These are phyloP conservation scores for Ogataea siamensis DNA, from an alignment of 805 yeast species.

Conservation along the genomic window DNA sequence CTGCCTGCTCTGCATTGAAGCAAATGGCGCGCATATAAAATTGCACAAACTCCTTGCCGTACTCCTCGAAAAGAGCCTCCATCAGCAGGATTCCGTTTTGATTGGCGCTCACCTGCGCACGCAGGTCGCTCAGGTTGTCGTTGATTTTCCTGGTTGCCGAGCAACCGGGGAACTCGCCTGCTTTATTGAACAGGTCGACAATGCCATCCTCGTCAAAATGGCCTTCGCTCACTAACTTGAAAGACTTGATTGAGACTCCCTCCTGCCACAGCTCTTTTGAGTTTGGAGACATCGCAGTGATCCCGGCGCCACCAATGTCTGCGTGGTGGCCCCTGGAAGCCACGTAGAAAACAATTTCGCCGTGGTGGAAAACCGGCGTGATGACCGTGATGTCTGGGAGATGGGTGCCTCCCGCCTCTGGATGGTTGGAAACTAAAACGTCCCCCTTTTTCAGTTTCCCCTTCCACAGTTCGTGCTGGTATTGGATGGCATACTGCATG, in stretches of 20 bases:
- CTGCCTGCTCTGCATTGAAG: slow-evolving; percentile 43
- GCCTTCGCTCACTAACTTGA: slow-evolving; percentile 46
- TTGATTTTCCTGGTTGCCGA: slow-evolving; percentile 51
- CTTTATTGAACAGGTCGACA: slow-evolving; percentile 42
- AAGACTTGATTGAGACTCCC: slow-evolving; percentile 51
- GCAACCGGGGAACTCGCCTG: slow-evolving; percentile 50
- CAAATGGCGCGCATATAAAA: slow-evolving; percentile 46
- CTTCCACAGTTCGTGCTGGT: slow-evolving; percentile 38
- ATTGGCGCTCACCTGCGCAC: slow-evolving; percentile 48
- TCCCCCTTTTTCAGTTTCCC: slow-evolving; percentile 40
- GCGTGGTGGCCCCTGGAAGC: slow-evolving; percentile 62
- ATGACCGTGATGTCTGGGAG: slow-evolving; percentile 52
- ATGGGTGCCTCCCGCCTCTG: slow-evolving; percentile 44
- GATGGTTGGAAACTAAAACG: slow-evolving; percentile 40
- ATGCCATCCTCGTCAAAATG: slow-evolving; percentile 50
- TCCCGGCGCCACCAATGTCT: slow-evolving; percentile 56
- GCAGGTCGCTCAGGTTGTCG: slow-evolving; percentile 48
- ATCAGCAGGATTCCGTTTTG: slow-evolving; percentile 46
- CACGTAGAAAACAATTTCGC: slow-evolving; percentile 46
- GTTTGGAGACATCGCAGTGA: slow-evolving; percentile 54
- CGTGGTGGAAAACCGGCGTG: slow-evolving; percentile 47
- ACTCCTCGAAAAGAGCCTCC: slow-evolving; percentile 40
- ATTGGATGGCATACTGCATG: slow-evolving; percentile 41
- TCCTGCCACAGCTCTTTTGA: slow-evolving; percentile 51
- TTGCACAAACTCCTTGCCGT: slow-evolving; percentile 37